Percentiles rank a stretch among this genome's conserved stretches.
phyloP scores from a whole-genome alignment of 805 yeast genomes.

The Grigorovia yakushimaensis region DNA sequence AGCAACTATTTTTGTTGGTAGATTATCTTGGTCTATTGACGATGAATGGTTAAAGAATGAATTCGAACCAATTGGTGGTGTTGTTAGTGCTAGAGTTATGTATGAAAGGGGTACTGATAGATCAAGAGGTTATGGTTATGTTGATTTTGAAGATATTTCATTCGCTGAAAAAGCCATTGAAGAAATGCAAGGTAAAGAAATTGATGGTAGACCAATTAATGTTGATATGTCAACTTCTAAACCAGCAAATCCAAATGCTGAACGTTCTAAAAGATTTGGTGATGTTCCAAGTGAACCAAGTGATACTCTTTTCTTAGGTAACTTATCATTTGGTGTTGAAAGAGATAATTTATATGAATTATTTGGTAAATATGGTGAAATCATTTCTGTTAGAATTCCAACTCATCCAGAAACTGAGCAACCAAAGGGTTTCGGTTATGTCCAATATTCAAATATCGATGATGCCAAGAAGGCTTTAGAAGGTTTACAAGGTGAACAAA shows the following conservation, averaged over 20 bases:
- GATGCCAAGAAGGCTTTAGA: constrained; percentile 86
- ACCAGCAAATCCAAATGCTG: constrained; percentile 49
- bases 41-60: constrained; percentile 88
- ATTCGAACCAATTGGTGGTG: constrained; percentile 78
- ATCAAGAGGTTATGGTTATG: constrained; percentile 96
- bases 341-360: constrained; percentile 66
- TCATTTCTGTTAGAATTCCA: constrained; percentile 87
- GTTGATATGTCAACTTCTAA: constrained; percentile 83
- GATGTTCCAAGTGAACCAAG: constrained; percentile 88
- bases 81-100: constrained; percentile 81
- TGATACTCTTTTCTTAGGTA: constrained; percentile 93
- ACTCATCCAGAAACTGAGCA: constrained; percentile 98
- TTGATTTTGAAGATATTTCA: constrained; percentile 73
- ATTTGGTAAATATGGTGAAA: constrained; percentile 71
- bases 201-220: constrained; percentile 95
- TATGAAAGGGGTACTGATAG: constrained; percentile 86
- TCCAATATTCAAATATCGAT: constrained; percentile 77
- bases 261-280: constrained; percentile 84
- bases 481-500: constrained; percentile 77
- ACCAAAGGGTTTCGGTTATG: constrained; percentile 98
- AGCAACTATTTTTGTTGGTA: constrained; percentile 90
- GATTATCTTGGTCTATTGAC: constrained; percentile 95
- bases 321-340: constrained; percentile 83
- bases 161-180: constrained; percentile 79
- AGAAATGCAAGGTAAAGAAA: constrained; percentile 84